phyloP scores from a whole-genome alignment of 164 flowering plant genomes.

The Dillenia turbinata region DNA sequence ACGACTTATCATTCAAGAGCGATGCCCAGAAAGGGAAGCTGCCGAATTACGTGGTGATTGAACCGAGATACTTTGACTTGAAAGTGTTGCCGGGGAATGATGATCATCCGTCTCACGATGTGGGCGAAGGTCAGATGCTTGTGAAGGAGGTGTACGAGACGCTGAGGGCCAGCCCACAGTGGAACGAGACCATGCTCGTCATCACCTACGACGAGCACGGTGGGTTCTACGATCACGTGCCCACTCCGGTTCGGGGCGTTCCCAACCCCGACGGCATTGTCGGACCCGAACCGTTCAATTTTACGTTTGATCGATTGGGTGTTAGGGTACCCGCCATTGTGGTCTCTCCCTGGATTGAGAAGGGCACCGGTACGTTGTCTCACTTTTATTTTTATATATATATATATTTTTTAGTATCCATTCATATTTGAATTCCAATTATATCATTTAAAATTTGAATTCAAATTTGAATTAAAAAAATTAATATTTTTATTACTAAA shows the following conservation, averaged over 20 bases:
- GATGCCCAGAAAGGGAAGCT: slow-evolving; percentile 60
- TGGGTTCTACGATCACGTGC: slow-evolving; percentile 85
- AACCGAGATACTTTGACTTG: slow-evolving; percentile 77
- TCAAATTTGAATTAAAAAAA: too few species aligned
- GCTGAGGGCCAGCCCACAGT: slow-evolving; percentile 82
- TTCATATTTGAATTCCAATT: too few species aligned
- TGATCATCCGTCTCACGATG: slow-evolving; percentile 97
- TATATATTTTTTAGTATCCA: too few species aligned
- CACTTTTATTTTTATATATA: too few species aligned
- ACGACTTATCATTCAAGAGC: slow-evolving; percentile 37
- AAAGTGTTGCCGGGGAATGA: slow-evolving; percentile 67
- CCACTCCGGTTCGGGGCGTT: slow-evolving; percentile 74
- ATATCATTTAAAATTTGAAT: too few species aligned
- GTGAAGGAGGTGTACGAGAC: slow-evolving; percentile 95
- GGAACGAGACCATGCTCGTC: slow-evolving; percentile 73
- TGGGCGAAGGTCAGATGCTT: slow-evolving; percentile 75
- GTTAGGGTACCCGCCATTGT: slow-evolving; percentile 81
- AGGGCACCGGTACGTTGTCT: slow-evolving; percentile 71
- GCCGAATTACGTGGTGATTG: slow-evolving; percentile 73
- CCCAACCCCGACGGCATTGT: slow-evolving; percentile 89
- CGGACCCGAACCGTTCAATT: slow-evolving; percentile 74
- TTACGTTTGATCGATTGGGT: slow-evolving; percentile 76
- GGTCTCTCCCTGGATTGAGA: slow-evolving; percentile 87
- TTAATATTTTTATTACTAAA: too few species aligned
- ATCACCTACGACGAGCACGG: slow-evolving; percentile 96